Percentiles rank a stretch among this genome's conserved stretches.
phyloP scores from a whole-genome alignment of 192 early-diverging fungal species.

The Linnemannia exigua region DNA sequence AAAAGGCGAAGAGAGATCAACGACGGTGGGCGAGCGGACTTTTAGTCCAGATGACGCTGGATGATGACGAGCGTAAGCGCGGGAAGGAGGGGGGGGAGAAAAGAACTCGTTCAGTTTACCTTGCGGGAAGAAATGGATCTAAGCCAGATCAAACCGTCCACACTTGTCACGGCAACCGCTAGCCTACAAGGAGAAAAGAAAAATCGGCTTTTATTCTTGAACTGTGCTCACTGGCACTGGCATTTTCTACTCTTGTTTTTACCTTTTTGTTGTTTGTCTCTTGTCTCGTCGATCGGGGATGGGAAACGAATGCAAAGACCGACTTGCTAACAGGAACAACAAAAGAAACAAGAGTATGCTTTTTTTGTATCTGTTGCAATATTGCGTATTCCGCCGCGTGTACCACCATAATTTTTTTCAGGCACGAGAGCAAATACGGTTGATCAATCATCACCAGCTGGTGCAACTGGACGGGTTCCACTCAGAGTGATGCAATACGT shows the following conservation, averaged over 20 bases:
- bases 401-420: background rate
- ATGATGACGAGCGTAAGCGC: constrained; percentile 16
- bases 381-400: background rate
- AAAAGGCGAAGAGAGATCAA: background rate
- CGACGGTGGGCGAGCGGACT: constrained; percentile 28
- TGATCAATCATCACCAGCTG: background rate
- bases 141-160: constrained; percentile 32
- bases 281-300: background rate
- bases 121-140: constrained; percentile 30
- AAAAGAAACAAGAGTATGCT: background rate
- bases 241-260: background rate
- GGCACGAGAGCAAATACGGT: background rate
- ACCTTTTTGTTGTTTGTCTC: background rate
- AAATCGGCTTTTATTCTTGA: background rate
- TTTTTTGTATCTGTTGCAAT: background rate
- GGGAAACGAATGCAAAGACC: background rate
- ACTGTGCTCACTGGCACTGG: background rate
- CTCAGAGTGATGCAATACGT: background rate
- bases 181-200: no score
- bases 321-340: background rate
- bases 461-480: background rate
- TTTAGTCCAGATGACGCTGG: constrained; percentile 26
- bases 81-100: background rate
- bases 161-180: constrained; percentile 3
- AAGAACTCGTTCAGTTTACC: background rate